Conservation (phyloP, 73 alveolate species). For the Paramecium sexaurelia region DNA sequence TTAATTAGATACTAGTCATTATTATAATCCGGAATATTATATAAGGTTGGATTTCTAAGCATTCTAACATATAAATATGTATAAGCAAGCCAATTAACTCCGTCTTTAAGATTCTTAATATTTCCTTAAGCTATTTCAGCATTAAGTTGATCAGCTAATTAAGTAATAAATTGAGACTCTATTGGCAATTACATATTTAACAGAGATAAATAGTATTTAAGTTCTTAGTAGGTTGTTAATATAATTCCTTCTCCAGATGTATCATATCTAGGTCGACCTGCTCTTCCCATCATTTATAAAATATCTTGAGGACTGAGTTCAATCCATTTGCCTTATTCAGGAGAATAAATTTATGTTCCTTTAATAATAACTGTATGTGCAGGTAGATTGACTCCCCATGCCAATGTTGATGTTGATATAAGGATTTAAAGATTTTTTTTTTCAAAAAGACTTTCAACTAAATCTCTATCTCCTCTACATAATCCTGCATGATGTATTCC, state of each 20-base stretch:
- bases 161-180: slow-evolving; percentile 93
- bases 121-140: slow-evolving; percentile 97
- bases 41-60: slow-evolving; percentile 91
- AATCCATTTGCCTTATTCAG: slow-evolving; percentile 99
- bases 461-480: slow-evolving; percentile 94
- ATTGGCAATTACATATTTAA: slow-evolving; percentile 98
- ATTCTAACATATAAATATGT: slow-evolving; percentile 96
- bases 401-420: slow-evolving; percentile 98
- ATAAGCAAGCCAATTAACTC: slow-evolving; percentile 98
- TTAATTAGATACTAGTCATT: slow-evolving; percentile 91
- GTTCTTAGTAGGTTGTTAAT: slow-evolving; percentile 95
- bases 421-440: slow-evolving; percentile 69
- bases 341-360: slow-evolving; percentile 99
- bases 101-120: slow-evolving; percentile 93
- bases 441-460: slow-evolving; percentile 97
- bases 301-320: slow-evolving; percentile 99
- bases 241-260: slow-evolving; percentile 99
- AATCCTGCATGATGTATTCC: slow-evolving; percentile 99
- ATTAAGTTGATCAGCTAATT: slow-evolving; percentile 94
- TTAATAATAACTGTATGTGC: slow-evolving; percentile 99
- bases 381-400: slow-evolving; percentile 99
- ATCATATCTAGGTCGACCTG: slow-evolving; percentile 99
- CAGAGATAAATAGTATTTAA: slow-evolving; percentile 96
- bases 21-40: slow-evolving; percentile 81
- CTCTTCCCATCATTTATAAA: slow-evolving; percentile 99